A percentile compares a stretch with the other conserved stretches of the same genome.
Conservation (phyloP, 73 alveolate species). For the Paramecium primaurelia region DNA sequence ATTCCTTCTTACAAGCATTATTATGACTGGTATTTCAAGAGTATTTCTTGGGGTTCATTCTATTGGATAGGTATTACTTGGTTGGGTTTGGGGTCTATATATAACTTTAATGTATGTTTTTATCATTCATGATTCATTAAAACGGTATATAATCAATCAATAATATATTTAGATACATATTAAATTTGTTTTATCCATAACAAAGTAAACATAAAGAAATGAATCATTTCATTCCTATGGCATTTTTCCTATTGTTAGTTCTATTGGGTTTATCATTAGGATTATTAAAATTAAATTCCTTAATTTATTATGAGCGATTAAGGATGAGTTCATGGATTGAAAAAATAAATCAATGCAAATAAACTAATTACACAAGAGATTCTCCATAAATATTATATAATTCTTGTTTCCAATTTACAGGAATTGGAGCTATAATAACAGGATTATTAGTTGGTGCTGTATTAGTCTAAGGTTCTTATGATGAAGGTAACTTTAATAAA, state of each 20-base stretch:
- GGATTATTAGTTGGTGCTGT: neutral
- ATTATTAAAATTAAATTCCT: neutral
- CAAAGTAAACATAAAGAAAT: neutral
- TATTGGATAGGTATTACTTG: constrained; percentile 39
- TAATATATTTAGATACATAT: neutral
- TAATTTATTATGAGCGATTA: neutral
- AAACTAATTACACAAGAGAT: neutral
- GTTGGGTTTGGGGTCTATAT: constrained; percentile 41
- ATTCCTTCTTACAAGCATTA: neutral
- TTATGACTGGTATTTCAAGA: constrained; percentile 54
- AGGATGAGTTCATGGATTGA: neutral
- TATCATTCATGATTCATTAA: neutral
- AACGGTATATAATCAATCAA: neutral
- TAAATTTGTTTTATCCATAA: neutral
- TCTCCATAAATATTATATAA: neutral
- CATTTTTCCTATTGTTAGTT: neutral
- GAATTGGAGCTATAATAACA: neutral
- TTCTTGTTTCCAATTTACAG: neutral
- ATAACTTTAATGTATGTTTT: neutral
- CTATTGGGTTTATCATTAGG: neutral
- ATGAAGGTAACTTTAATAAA: neutral
- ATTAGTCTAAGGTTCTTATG: neutral
- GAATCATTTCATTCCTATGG: neutral
- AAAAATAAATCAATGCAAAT: neutral
- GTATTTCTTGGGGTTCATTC: constrained; percentile 49